Base-by-base conservation (phyloP, 176 grass and related monocot species). In the Hordeum marinum region DNA sequence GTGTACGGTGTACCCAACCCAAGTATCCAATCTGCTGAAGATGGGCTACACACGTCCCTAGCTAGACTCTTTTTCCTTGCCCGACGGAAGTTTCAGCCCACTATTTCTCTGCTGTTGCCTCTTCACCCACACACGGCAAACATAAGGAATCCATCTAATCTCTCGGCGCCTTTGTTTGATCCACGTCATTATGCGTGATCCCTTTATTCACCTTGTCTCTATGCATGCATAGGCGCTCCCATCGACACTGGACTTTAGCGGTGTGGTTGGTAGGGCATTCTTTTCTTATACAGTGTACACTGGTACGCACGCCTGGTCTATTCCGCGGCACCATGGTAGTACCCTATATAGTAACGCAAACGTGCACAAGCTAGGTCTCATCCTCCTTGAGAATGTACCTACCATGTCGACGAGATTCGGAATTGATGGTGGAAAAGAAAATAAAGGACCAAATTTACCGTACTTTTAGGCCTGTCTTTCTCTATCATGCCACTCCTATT, bases 151-250 rank as follows among this genome's bases (percentile, higher is more conserved):
- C 72, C 72, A 72, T 90, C 72, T 86, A 72, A 83, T 73, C 88
- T 67, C 63, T 46, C 72, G 82, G 71, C 31, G 79, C 65, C 79
- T 86, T 86, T 90, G 74, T 86, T 86, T 90, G 74, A 83, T 90
- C 84, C 88, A 83, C 67, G 84, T 75, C 80, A 83, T 87, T 83
- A 67, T 37, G 80, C 80, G 66, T 20, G 58, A 59, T 50, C 8
- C 84, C 80, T 90, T 90, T 90, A 83, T 87, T 79, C 88, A 79
- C 74, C 88, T 12, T 90, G 80, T 90, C 88, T 86, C 80, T 83
- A 76, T 43, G 41, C 54, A 20, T 29, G 35, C 59, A 18, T 34
- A 57, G 78, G 72, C 23, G 69, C 35, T 29, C 79, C 63, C 79
- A 83, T 86, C 79, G 9, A 21, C 61, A 42, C 46, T 15, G 9